Conservation (phyloP, 208 protist species). For the Trypanosoma platydactyli region DNA sequence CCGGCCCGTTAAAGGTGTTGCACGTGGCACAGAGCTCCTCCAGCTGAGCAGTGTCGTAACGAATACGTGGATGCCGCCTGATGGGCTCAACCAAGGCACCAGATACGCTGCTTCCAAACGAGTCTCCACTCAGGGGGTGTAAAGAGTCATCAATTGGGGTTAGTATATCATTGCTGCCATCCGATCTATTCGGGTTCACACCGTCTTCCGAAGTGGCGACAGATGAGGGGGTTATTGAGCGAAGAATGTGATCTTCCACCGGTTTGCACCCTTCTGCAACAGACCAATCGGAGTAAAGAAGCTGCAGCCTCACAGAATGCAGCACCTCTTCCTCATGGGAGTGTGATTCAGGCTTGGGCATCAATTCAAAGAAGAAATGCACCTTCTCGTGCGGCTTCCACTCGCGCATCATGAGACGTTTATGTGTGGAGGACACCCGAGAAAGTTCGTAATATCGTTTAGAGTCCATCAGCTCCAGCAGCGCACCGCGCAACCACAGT, state of each 20-base stretch:
- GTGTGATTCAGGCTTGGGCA: constrained; percentile 30
- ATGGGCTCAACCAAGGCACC: not conserved
- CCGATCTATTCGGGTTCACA: not conserved
- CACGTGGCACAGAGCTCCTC: constrained; percentile 44
- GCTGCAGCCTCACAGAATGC: constrained; percentile 65
- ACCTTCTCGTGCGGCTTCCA: constrained; percentile 63
- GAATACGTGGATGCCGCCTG: constrained; percentile 21
- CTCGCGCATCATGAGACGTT: constrained; percentile 51
- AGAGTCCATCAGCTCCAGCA: constrained; percentile 58
- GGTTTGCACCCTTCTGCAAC: constrained; percentile 2
- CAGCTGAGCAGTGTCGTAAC: constrained; percentile 44
- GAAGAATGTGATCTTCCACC: constrained; percentile 18
- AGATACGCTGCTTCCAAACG: not conserved
- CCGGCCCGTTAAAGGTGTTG: constrained; percentile 55
- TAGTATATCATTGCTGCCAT: not conserved
- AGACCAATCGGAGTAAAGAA: constrained; percentile 80
- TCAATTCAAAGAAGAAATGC: constrained; percentile 68
- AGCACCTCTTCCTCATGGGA: constrained; percentile 34
- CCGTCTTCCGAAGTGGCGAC: not conserved
- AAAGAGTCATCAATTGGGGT: not conserved
- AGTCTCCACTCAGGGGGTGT: not conserved
- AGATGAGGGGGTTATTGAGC: not conserved
- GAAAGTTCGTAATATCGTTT: constrained; percentile 64
- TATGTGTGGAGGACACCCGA: constrained; percentile 56
- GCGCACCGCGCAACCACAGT: constrained; percentile 74